phyloP scores from a whole-genome alignment of 495 filamentous ascomycete genomes.

The Penicillium bovifimosum region DNA sequence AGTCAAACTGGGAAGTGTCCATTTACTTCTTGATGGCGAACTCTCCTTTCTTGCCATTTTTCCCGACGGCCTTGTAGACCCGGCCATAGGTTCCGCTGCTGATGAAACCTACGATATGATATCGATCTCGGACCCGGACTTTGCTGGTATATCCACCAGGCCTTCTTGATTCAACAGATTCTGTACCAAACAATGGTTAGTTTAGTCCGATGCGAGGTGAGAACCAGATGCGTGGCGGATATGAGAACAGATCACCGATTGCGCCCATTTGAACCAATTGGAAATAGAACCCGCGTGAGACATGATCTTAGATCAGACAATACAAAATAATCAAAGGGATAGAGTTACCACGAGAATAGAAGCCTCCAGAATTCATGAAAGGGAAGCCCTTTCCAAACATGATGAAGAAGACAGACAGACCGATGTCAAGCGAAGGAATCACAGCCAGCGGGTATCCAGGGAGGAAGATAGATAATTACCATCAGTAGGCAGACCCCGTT shows the following conservation, averaged over 20 bases:
- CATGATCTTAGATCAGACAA: slow-evolving; percentile 2
- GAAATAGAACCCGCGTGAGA: slow-evolving; percentile 11
- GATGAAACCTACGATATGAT: slow-evolving; percentile 96
- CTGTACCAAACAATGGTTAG: slow-evolving; percentile 23
- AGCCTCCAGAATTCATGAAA: slow-evolving; percentile 40
- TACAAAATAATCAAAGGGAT: slow-evolving; percentile 20
- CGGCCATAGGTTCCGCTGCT: slow-evolving; percentile 98
- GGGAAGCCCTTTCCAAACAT: slow-evolving; percentile 43
- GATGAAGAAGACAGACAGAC: slow-evolving; percentile 24
- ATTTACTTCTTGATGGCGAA: slow-evolving; percentile 91
- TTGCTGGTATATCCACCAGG: slow-evolving; percentile 69
- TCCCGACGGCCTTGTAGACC: slow-evolving; percentile 90
- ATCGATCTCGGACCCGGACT: slow-evolving; percentile 81
- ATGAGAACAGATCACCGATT: slow-evolving; percentile 15
- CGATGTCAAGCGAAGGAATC: neutral
- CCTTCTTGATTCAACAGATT: slow-evolving; percentile 38
- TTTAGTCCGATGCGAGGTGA: slow-evolving; percentile 5
- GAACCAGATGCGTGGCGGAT: slow-evolving; percentile 1
- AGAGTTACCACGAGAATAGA: slow-evolving; percentile 48
- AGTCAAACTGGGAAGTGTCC: neutral
- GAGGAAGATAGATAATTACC: slow-evolving; percentile 48
- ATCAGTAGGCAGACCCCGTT: slow-evolving; percentile 69
- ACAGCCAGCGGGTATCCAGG: slow-evolving; percentile 6
- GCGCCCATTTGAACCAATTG: slow-evolving; percentile 14
- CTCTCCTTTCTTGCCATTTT: slow-evolving; percentile 67